Conservation (phyloP, 768 basidiomycete genomes). For the Auricularia heimuer region DNA sequence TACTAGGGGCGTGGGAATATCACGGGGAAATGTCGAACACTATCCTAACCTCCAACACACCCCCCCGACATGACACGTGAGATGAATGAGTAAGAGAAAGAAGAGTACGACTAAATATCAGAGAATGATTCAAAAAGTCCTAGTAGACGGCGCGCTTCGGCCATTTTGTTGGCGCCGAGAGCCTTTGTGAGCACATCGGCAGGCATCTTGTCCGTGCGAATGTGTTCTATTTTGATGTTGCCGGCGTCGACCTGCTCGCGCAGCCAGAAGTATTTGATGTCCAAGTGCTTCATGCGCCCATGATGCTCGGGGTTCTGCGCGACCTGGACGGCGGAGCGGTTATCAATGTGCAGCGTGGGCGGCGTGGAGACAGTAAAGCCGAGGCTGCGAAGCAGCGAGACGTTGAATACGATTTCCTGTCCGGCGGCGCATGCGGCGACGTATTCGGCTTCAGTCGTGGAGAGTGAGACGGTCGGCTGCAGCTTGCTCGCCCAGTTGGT, state of each 20-base stretch:
- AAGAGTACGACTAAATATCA: not conserved
- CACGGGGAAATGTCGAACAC: no score
- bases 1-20: no score
- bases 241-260: constrained; percentile 8
- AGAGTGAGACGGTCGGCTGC: constrained; percentile 2
- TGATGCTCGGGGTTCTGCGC: constrained; percentile 20
- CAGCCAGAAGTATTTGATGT: constrained; percentile 20
- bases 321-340: constrained; percentile 24
- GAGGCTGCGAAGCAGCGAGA: constrained; percentile 11
- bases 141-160: not conserved
- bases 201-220: constrained; percentile 13
- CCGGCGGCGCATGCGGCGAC: constrained; percentile 12
- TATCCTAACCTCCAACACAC: not conserved
- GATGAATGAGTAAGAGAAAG: not conserved
- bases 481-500: constrained; percentile 2
- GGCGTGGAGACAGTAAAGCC: constrained; percentile 6
- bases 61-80: not conserved
- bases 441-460: constrained; percentile 7
- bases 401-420: constrained; percentile 17
- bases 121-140: not conserved
- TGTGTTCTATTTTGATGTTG: not conserved
- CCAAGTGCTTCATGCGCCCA: constrained; percentile 24
- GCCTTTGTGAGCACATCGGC: constrained; percentile 26
- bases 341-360: constrained; percentile 26
- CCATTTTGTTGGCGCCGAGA: constrained; percentile 10